phyloP scores from a whole-genome alignment of 169 alveolate genomes.

The Plasmodium vinckei region DNA sequence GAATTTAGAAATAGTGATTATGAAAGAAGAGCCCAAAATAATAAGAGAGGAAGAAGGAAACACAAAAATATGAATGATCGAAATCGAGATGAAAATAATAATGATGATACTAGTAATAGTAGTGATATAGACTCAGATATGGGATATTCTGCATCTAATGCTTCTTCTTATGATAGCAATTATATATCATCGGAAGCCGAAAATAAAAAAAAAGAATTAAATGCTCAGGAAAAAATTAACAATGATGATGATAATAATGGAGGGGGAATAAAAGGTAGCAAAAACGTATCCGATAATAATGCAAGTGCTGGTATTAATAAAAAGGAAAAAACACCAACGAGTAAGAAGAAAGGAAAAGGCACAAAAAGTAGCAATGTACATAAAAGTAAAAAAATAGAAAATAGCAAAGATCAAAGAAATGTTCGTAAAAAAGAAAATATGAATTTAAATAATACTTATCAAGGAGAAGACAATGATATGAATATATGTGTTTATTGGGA shows the following conservation, averaged over 20 bases:
- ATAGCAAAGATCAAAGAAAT: neutral
- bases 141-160: conserved; percentile 2
- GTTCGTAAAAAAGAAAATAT: neutral
- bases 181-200: conserved; percentile 69
- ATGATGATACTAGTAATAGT: conserved; percentile 17
- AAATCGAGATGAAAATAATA: neutral
- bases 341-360: neutral
- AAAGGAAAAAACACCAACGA: neutral
- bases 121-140: conserved; percentile 7
- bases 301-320: conserved; percentile 4
- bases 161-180: conserved; percentile 50
- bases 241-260: conserved; percentile 1
- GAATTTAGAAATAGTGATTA: conserved; percentile 8
- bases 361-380: neutral
- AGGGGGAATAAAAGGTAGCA: neutral
- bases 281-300: neutral
- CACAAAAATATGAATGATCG: neutral
- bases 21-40: neutral
- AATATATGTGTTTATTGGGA: conserved; percentile 62
- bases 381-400: neutral
- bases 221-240: conserved; percentile 66
- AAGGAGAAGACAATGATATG: neutral
- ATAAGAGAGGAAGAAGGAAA: conserved; percentile 14
- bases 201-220: conserved; percentile 58
- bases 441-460: neutral